Conservation (phyloP, 192 early-diverging fungal genomes). For the Mortierella alpina region DNA sequence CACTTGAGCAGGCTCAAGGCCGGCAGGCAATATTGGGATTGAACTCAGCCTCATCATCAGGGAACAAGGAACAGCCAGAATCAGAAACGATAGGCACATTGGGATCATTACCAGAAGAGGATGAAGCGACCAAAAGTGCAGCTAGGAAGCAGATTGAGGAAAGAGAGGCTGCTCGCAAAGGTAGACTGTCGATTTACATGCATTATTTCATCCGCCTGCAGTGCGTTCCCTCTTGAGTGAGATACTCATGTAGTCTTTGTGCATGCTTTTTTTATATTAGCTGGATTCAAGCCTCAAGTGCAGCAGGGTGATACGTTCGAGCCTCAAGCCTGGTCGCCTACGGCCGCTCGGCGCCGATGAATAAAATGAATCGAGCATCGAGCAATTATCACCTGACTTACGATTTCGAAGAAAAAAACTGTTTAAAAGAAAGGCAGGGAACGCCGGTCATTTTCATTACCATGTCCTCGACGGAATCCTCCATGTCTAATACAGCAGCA, state of each 20-base stretch:
- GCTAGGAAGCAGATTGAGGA: slow-evolving; percentile 50
- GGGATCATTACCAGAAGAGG: background rate
- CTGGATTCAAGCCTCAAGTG: slow-evolving; percentile 51
- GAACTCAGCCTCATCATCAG: slow-evolving; percentile 3
- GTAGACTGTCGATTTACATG: slow-evolving; percentile 2
- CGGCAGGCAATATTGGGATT: slow-evolving; percentile 22
- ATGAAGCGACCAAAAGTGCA: slow-evolving; percentile 25
- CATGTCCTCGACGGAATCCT: no score
- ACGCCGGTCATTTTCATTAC: no score
- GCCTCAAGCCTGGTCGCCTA: slow-evolving; percentile 49
- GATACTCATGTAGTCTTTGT: background rate
- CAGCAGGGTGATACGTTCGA: slow-evolving; percentile 47
- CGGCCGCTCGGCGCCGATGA: slow-evolving; percentile 30
- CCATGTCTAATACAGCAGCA: no score
- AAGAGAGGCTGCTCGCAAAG: slow-evolving; percentile 47
- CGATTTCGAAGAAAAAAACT: no score
- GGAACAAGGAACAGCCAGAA: background rate
- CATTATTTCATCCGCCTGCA: background rate
- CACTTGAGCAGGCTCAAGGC: slow-evolving; percentile 40
- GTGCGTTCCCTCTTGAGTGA: background rate
- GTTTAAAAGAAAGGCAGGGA: no score
- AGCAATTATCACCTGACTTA: no score
- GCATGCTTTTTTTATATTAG: background rate
- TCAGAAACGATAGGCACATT: background rate
- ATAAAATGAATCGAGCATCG: no score